These are phyloP conservation scores for Schizonepeta tenuifolia DNA, from an alignment of 257 asterid genomes.

Conservation along the genomic window DNA sequence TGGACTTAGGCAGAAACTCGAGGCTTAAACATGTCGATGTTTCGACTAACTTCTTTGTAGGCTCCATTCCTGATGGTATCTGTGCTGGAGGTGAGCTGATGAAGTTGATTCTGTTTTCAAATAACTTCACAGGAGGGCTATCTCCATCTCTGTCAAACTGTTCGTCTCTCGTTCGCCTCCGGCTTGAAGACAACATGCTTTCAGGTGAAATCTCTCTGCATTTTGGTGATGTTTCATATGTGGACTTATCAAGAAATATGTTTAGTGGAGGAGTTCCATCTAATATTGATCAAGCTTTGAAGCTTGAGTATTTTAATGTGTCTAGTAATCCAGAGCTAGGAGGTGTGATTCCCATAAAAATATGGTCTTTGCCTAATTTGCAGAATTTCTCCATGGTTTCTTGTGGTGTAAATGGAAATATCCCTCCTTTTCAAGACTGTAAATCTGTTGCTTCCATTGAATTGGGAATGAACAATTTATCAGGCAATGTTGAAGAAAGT, in stretches of 20 bases:
- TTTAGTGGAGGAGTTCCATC: slow-evolving; percentile 72
- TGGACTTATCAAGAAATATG: slow-evolving; percentile 81
- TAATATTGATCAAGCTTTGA: slow-evolving; percentile 52
- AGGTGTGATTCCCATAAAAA: slow-evolving; percentile 58
- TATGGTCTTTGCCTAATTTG: slow-evolving; percentile 68
- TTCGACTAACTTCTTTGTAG: slow-evolving; percentile 78
- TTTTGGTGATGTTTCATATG: slow-evolving; percentile 60
- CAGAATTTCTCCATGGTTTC: slow-evolving; percentile 76
- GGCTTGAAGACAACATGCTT: slow-evolving; percentile 77
- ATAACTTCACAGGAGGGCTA: slow-evolving; percentile 75
- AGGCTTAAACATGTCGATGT: slow-evolving; percentile 75
- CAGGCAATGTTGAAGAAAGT: slow-evolving; percentile 69
- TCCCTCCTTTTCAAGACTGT: slow-evolving; percentile 73
- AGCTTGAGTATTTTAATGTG: slow-evolving; percentile 70
- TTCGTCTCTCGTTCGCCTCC: slow-evolving; percentile 82
- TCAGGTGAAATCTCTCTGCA: slow-evolving; percentile 76
- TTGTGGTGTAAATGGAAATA: slow-evolving; percentile 69
- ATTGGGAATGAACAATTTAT: slow-evolving; percentile 65
- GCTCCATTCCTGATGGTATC: slow-evolving; percentile 65
- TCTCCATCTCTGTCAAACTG: slow-evolving; percentile 83
- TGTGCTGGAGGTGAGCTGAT: slow-evolving; percentile 67
- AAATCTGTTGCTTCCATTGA: slow-evolving; percentile 65
- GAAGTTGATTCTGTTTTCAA: slow-evolving; percentile 77
- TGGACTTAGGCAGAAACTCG: slow-evolving; percentile 66
- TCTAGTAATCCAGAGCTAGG: slow-evolving; percentile 80